Evolutionary conservation across 805 yeast genomes (phyloP), one percentile per base, ranked within the genome.

Genomic region (Jamesozyma hellenica): DNA sequence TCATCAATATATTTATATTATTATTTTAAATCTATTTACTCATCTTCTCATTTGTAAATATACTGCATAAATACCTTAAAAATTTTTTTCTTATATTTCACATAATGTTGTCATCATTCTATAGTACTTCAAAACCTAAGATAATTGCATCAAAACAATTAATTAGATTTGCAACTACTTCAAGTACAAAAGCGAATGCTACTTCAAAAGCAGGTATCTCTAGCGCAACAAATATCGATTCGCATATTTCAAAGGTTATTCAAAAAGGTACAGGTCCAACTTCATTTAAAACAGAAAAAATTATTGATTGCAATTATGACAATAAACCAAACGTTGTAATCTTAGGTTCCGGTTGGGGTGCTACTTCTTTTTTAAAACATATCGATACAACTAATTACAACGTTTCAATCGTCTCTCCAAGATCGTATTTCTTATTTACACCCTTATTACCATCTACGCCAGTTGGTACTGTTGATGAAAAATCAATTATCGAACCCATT

Each of bases 291-390:
- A 66, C 66, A 18, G 57, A 59, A 45, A 63, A 64, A 43, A 51
- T 64, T 40, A 62, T 66, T 42, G 61, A 60, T 35, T 49, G 49
- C 37, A 45, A 47, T 16, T 30, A 42, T 32, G 50, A 56, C 38
- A 57, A 60, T 36, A 67, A 64, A 51, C 67, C 67, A 45, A 62
- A 62, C 38, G 58, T 67, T 31, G 94, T 87, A 32, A 77, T 72
- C 58, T 75, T 75, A 55, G 92, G 92, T 42, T 78, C 94, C 13
- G 96, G 96, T 41, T 88, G 96, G 96, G 96, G 95, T 51, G 79
- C 94, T 11, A 83, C 87, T 42, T 79, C 95, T 6, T 71, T 86
- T 51, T 72, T 88, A 61, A 83, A 82, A 67, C 75, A 79, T 59
- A 73, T 88, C 56, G 96, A 88, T 61, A 79, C 95, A 38, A 72